Evolutionary conservation across 129 eudicot genomes (phyloP).

Genomic region (Flaveria robusta): DNA sequence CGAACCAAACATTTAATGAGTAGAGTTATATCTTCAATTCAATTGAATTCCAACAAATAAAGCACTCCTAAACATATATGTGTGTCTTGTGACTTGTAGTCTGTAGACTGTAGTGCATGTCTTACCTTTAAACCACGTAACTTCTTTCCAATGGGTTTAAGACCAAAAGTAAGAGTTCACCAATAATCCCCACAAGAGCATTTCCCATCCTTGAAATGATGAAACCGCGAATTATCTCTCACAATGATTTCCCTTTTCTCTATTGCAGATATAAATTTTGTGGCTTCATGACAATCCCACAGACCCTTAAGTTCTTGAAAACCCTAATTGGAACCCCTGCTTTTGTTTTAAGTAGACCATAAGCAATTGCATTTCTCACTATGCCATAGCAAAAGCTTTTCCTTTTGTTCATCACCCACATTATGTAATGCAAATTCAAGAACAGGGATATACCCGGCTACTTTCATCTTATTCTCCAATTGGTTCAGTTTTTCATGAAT

Average conservation of each 20-base stretch:
- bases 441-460: constrained; percentile 70
- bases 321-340: constrained; percentile 53
- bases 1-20: too few species aligned
- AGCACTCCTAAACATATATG: too few species aligned
- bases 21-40: too few species aligned
- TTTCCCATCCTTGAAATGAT: constrained; percentile 61
- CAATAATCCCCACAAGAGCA: constrained; percentile 92
- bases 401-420: constrained; percentile 67
- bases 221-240: constrained; percentile 82
- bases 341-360: constrained; percentile 60
- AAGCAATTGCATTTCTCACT: constrained; percentile 88
- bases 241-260: constrained; percentile 79
- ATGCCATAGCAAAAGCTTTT: constrained; percentile 64
- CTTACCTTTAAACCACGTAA: too few species aligned
- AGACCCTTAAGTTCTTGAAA: constrained; percentile 77
- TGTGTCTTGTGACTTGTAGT: too few species aligned
- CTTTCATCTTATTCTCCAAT: constrained; percentile 66
- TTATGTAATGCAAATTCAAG: constrained; percentile 74
- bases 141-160: too few species aligned
- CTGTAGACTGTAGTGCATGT: too few species aligned
- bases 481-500: constrained; percentile 60
- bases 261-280: constrained; percentile 58
- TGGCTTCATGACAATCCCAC: constrained; percentile 83
- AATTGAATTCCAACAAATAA: too few species aligned
- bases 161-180: constrained; percentile 36